These are phyloP conservation scores for Lyophyllum atratum DNA, from an alignment of 768 basidiomycete species.

Conservation along the genomic window DNA sequence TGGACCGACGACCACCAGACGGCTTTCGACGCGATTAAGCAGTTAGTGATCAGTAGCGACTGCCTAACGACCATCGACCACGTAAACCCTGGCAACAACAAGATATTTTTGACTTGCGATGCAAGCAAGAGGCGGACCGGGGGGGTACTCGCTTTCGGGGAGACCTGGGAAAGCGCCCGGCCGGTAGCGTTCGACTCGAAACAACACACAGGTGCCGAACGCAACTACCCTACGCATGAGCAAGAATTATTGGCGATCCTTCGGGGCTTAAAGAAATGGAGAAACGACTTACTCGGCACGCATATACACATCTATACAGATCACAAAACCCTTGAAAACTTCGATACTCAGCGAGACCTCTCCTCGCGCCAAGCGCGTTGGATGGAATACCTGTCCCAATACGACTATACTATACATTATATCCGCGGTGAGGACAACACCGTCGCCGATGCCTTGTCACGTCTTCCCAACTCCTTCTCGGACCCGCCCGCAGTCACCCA, in stretches of 20 bases:
- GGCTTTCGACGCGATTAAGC: not conserved
- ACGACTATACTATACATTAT: not conserved
- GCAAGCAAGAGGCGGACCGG: not conserved
- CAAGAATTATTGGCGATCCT: not conserved
- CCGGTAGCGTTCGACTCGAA: not conserved
- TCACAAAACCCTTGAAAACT: not conserved
- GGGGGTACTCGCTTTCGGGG: not conserved
- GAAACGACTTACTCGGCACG: not conserved
- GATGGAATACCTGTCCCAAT: not conserved
- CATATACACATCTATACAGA: not conserved
- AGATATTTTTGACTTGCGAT: not conserved
- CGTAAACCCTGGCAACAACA: not conserved
- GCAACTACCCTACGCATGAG: not conserved
- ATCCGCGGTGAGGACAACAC: not conserved
- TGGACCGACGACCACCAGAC: not conserved
- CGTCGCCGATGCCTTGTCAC: not conserved
- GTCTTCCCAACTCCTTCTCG: not conserved
- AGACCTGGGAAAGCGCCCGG: not conserved
- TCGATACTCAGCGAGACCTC: not conserved
- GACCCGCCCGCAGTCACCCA: not conserved
- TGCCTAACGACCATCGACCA: not conserved
- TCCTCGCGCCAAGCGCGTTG: not conserved
- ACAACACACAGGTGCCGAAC: not conserved
- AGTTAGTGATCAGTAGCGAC: not conserved
- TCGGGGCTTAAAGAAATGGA: not conserved